Percentiles rank a stretch among this genome's conserved stretches.
Conservation (phyloP, 2,329 filamentous ascomycete species). For the Pestalotiopsis sp. region DNA sequence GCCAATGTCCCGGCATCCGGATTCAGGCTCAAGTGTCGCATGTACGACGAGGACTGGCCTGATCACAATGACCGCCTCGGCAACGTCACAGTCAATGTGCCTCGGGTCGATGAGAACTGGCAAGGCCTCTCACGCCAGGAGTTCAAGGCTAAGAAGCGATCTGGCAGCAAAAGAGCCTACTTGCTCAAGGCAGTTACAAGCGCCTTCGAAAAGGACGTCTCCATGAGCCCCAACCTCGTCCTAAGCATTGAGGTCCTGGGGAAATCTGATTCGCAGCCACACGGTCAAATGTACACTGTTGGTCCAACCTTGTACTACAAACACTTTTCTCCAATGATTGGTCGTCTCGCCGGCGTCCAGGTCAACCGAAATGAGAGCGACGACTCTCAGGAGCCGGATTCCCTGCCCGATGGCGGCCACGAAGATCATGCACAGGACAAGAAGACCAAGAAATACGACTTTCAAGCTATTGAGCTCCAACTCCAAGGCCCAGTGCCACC, state of each 20-base stretch:
- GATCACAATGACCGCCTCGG: conserved; percentile 88
- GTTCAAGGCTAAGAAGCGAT: conserved; percentile 79
- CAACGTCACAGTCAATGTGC: conserved; percentile 74
- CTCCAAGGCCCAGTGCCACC: conserved; percentile 80
- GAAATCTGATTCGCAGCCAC: conserved; percentile 66
- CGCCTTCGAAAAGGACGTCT: conserved; percentile 60
- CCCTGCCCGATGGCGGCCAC: not conserved
- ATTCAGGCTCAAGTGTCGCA: conserved; percentile 80
- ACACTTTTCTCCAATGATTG: conserved; percentile 88
- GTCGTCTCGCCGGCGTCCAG: conserved; percentile 74
- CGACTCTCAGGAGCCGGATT: conserved; percentile 38
- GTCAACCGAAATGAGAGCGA: conserved; percentile 62
- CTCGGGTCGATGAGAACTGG: conserved; percentile 66
- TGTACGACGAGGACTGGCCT: conserved; percentile 88
- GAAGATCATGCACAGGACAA: conserved; percentile 45
- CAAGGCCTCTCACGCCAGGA: conserved; percentile 62
- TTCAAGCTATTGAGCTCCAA: conserved; percentile 92
- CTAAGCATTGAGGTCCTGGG: conserved; percentile 81
- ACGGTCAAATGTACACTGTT: conserved; percentile 75
- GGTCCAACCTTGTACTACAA: conserved; percentile 76
- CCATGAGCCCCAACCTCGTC: conserved; percentile 71
- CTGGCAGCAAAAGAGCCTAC: conserved; percentile 87
- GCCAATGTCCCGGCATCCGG: conserved; percentile 82
- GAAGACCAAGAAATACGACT: conserved; percentile 78
- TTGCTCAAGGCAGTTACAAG: conserved; percentile 69